Percentiles rank a stretch among this genome's conserved stretches.
These are phyloP conservation scores for Glonium stellatum DNA, from an alignment of 495 filamentous ascomycete species.

Conservation along the genomic window DNA sequence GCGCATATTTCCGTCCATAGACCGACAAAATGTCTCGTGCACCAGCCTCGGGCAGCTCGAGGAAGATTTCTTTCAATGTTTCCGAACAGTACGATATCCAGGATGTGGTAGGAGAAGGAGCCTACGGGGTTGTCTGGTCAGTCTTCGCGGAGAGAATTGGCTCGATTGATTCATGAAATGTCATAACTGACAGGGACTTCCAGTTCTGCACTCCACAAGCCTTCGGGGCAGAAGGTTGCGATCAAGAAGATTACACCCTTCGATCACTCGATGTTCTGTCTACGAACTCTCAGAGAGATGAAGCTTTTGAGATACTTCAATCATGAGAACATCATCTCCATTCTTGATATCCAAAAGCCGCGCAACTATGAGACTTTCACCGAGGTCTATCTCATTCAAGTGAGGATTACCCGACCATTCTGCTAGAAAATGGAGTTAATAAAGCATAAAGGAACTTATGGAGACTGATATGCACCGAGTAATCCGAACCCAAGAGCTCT, in stretches of 20 bases:
- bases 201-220: constrained; percentile 97
- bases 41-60: constrained; percentile 45
- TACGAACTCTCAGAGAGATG: constrained; percentile 97
- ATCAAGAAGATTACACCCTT: constrained; percentile 99
- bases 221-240: constrained; percentile 95
- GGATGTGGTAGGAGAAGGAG: constrained; percentile 97
- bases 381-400: constrained; percentile 98
- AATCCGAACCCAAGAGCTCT: constrained; percentile 80
- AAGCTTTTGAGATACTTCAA: constrained; percentile 99
- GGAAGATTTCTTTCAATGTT: constrained; percentile 99
- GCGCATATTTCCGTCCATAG: constrained; percentile 8
- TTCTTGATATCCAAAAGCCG: constrained; percentile 97
- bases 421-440: constrained; percentile 6
- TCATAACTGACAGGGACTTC: not conserved
- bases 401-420: constrained; percentile 37
- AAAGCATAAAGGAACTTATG: constrained; percentile 75
- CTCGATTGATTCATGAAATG: not conserved
- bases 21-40: constrained; percentile 26
- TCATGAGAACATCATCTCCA: constrained; percentile 99
- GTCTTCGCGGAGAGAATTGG: constrained; percentile 27
- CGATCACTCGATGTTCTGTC: constrained; percentile 98
- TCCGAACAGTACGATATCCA: constrained; percentile 99
- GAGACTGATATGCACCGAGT: constrained; percentile 99
- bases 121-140: constrained; percentile 98
- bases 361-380: constrained; percentile 92